Percentiles rank a stretch among this genome's conserved stretches.
phyloP scores from a whole-genome alignment of 805 yeast species.

The Saccharomycopsis sp. region DNA sequence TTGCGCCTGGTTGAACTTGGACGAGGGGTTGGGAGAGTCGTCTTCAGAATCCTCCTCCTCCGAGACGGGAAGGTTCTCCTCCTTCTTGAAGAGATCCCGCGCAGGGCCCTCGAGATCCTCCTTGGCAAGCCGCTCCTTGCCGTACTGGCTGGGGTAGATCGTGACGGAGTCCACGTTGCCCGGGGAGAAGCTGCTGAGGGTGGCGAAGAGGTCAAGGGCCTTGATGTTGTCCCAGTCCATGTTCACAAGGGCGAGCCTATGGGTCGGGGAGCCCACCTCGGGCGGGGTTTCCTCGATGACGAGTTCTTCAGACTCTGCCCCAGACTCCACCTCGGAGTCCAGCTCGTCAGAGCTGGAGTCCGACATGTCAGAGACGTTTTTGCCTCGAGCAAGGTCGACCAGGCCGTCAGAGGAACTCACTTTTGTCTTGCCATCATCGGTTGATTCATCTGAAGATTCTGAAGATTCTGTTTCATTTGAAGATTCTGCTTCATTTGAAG shows the following conservation, averaged over 20 bases:
- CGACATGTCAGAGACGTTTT: slow-evolving; percentile 25
- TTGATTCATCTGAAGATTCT: slow-evolving; percentile 31
- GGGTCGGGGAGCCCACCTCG: slow-evolving; percentile 82
- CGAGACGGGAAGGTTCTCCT: slow-evolving; percentile 30
- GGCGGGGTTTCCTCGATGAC: slow-evolving; percentile 53
- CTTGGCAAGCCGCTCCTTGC: slow-evolving; percentile 81
- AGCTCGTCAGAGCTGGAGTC: slow-evolving; percentile 36
- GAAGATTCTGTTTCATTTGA: slow-evolving; percentile 39
- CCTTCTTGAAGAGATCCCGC: slow-evolving; percentile 58
- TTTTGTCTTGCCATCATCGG: slow-evolving; percentile 24
- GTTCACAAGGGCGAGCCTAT: slow-evolving; percentile 81
- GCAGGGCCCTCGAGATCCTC: slow-evolving; percentile 95
- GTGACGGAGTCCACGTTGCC: slow-evolving; percentile 48
- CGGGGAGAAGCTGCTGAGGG: slow-evolving; percentile 60
- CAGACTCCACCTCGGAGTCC: slow-evolving; percentile 30
- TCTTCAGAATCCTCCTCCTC: slow-evolving; percentile 39
- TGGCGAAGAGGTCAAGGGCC: slow-evolving; percentile 80
- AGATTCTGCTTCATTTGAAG: slow-evolving; percentile 15
- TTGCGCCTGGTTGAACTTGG: slow-evolving; percentile 18
- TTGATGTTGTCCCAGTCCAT: slow-evolving; percentile 96
- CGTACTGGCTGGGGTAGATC: slow-evolving; percentile 84
- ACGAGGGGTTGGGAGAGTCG: slow-evolving; percentile 26
- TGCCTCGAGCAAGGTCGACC: slow-evolving; percentile 25
- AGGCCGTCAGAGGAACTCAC: slow-evolving; percentile 19
- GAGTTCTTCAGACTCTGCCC: slow-evolving; percentile 37